These are phyloP conservation scores for Sphagnum tenellum DNA, from an alignment of 225 moss, liverwort and hornwort genomes.

Conservation along the genomic window DNA sequence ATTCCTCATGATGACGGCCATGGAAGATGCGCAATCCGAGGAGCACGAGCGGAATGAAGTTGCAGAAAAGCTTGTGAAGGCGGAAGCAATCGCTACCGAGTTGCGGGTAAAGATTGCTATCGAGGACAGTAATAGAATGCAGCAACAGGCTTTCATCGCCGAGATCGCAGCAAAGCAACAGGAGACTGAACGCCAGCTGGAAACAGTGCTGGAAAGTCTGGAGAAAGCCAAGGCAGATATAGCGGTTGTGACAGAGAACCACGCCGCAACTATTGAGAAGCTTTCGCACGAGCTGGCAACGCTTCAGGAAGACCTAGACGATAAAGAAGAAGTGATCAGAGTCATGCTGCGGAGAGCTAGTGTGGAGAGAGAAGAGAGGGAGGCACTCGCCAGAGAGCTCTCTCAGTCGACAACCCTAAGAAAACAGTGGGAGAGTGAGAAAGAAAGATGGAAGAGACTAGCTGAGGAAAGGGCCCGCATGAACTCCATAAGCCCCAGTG, in stretches of 20 bases:
- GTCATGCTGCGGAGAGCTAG: constrained; percentile 24
- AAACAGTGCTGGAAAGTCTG: constrained; percentile 17
- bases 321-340: constrained; percentile 31
- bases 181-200: constrained; percentile 7
- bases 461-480: constrained; percentile 9
- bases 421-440: constrained; percentile 13
- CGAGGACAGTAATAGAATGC: constrained; percentile 10
- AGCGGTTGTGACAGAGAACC: constrained; percentile 26
- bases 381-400: constrained; percentile 27
- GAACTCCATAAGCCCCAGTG: neutral
- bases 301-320: constrained; percentile 26
- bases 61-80: constrained; percentile 9
- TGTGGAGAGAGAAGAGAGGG: constrained; percentile 32
- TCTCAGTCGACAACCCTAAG: constrained; percentile 1
- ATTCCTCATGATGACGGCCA: constrained; percentile 11
- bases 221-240: constrained; percentile 14
- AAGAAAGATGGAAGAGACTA: constrained; percentile 13
- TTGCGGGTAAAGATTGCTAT: constrained; percentile 14
- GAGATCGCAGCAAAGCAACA: constrained; percentile 15
- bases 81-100: constrained; percentile 7
- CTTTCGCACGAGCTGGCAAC: constrained; percentile 17
- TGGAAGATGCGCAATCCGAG: constrained; percentile 22
- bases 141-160: constrained; percentile 12
- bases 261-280: constrained; percentile 23
- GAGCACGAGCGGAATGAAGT: constrained; percentile 17